Evolutionary conservation across 2,329 filamentous ascomycete species (phyloP), one percentile per base, ranked within the genome.

Genomic region (Amesomyces nigricolor): DNA sequence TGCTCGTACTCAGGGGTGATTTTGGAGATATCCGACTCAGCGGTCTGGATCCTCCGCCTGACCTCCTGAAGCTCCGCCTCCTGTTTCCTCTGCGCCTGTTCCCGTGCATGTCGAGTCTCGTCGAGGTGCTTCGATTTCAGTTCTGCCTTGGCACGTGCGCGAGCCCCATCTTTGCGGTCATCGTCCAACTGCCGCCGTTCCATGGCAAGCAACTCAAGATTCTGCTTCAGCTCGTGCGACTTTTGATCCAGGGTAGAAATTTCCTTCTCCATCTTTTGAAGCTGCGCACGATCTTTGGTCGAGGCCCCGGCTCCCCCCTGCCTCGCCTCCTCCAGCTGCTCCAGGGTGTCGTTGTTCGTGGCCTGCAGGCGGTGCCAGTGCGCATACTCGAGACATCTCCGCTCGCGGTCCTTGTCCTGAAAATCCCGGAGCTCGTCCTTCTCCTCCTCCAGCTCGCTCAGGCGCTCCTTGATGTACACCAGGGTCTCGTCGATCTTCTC

Each of bases 391-490:
- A 99, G 78, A 68, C 91, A 96, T 61, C 91, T 81, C 57, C 91
- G 84, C 71, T 99, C 91, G 56, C 88, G 85, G 65, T 99, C 94
- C 69, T 95, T 96, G 58, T 96, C 91, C 70, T 97, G 94, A 68
- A 91, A 99, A 7, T 86, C 91, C 45, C 91, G 85, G 39, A 99
- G 78, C 71, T 99, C 95, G 66, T 96, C 91, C 70, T 97, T 97
- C 71, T 99, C 94, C 68, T 96, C 91, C 70, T 99, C 94, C 0
- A 99, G 78, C 71, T 99, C 94, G 39, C 77, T 79, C 52, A 99
- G 77, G 51, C 94, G 85, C 66, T 95, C 89, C 65, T 94, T 91
- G 71, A 99, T 96, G 66, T 94, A 95, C 51, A 87, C 85, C 11
- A 99, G 80, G 11, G 95, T 78, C 67, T 95, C 91, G 68, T 99